phyloP scores from a whole-genome alignment of 2,329 filamentous ascomycete genomes.

The Cyclaneusma minus region DNA sequence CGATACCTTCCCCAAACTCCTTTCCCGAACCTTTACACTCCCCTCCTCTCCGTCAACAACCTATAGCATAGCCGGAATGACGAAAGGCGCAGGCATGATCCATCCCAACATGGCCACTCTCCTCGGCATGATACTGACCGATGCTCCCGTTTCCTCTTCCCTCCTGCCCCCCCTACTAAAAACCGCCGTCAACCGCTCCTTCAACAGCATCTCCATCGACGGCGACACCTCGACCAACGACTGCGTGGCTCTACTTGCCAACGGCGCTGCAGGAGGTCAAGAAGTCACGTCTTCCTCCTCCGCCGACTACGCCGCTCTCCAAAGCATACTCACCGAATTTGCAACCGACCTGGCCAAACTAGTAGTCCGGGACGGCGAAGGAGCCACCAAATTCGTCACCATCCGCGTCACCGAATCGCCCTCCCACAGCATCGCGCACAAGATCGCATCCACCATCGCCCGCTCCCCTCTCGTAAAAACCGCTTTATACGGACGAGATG shows the following conservation, averaged over 20 bases:
- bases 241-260: conserved; percentile 86
- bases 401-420: conserved; percentile 66
- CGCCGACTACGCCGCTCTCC: conserved; percentile 58
- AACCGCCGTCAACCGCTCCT: conserved; percentile 65
- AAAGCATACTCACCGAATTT: conserved; percentile 57
- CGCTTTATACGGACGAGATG: conserved; percentile 88
- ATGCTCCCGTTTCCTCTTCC: conserved; percentile 59
- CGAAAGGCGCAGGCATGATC: conserved; percentile 98
- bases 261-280: conserved; percentile 71
- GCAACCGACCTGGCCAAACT: conserved; percentile 77
- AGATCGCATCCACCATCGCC: conserved; percentile 77
- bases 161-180: conserved; percentile 57
- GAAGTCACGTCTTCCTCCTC: conserved; percentile 36
- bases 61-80: conserved; percentile 85
- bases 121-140: conserved; percentile 80
- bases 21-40: conserved; percentile 70
- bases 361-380: conserved; percentile 90
- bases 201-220: conserved; percentile 95
- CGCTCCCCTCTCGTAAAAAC: conserved; percentile 92
- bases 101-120: conserved; percentile 98
- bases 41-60: conserved; percentile 61
- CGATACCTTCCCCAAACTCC: conserved; percentile 93
- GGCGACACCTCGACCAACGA: conserved; percentile 97
- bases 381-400: conserved; percentile 95
- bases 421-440: conserved; percentile 54